Conservation (phyloP, 2,329 filamentous ascomycete genomes). For the Talaromyces sp. region DNA sequence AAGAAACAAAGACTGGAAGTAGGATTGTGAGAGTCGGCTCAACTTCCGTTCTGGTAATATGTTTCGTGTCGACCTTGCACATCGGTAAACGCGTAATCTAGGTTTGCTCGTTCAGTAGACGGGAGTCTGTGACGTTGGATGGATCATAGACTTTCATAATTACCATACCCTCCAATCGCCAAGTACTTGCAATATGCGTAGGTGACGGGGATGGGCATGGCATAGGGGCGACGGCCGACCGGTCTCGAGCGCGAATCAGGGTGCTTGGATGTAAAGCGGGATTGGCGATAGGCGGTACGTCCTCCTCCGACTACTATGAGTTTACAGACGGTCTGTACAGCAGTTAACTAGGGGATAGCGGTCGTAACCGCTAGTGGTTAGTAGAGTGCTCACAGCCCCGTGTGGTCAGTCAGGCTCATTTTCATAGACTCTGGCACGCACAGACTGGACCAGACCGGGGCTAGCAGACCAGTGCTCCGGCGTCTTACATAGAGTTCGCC, state of each 20-base stretch:
- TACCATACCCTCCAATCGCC: neutral
- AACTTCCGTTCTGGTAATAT: neutral
- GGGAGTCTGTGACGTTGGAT: conserved; percentile 2
- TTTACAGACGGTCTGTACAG: too few relatives aligned
- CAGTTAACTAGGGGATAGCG: too few relatives aligned
- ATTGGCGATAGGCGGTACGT: neutral
- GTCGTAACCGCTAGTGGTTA: neutral
- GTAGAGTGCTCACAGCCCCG: neutral
- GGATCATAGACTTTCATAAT: conserved; percentile 2
- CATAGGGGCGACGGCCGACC: neutral
- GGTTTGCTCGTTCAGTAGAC: neutral
- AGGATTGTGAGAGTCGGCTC: neutral
- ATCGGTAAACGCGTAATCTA: neutral
- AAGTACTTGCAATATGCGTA: neutral
- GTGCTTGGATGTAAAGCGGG: neutral
- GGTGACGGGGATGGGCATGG: neutral
- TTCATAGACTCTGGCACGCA: neutral
- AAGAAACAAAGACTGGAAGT: neutral
- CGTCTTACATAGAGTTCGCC: conserved; percentile 5
- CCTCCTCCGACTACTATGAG: neutral
- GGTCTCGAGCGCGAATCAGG: neutral
- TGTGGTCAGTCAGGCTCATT: neutral
- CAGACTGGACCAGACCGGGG: conserved; percentile 7
- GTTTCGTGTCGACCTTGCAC: neutral
- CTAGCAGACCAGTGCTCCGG: neutral